Conservation (phyloP, 441 rosid genomes). For the Gossypium armourianum region DNA sequence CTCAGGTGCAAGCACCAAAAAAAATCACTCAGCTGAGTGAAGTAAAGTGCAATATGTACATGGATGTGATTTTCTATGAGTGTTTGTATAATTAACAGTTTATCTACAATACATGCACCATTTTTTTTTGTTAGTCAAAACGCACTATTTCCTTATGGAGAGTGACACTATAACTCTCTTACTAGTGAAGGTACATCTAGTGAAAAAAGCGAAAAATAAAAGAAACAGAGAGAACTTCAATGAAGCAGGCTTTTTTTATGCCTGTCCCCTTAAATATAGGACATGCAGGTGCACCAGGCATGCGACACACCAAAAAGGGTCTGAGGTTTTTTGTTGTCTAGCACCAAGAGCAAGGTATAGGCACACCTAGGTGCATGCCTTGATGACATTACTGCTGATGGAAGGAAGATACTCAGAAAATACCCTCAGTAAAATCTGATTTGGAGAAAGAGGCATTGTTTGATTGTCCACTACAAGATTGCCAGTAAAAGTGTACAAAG, state of each 20-base stretch:
- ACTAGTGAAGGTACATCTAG: neutral
- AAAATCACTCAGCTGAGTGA: neutral
- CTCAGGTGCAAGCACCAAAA: neutral
- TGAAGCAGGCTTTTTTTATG: neutral
- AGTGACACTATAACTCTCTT: neutral
- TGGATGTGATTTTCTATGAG: neutral
- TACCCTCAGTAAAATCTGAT: slow-evolving; percentile 89
- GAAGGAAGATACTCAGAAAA: slow-evolving; percentile 20
- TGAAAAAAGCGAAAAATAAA: neutral
- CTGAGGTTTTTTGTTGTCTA: neutral
- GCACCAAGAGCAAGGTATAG: neutral
- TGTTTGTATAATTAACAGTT: neutral
- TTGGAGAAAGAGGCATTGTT: slow-evolving; percentile 81
- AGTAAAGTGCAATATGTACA: neutral
- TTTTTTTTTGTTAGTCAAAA: neutral
- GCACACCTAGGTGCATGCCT: neutral
- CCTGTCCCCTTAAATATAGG: neutral
- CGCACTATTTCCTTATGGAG: neutral
- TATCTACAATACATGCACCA: neutral
- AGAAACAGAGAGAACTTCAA: neutral
- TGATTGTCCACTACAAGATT: slow-evolving; percentile 79
- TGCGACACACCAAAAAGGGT: neutral
- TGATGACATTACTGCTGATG: neutral
- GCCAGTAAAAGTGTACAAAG: slow-evolving; percentile 90
- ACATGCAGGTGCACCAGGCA: neutral